Percentiles rank a stretch among this genome's conserved stretches.
These are phyloP conservation scores for Parastagonospora avenae DNA, from an alignment of 2,329 filamentous ascomycete species.

Conservation along the genomic window DNA sequence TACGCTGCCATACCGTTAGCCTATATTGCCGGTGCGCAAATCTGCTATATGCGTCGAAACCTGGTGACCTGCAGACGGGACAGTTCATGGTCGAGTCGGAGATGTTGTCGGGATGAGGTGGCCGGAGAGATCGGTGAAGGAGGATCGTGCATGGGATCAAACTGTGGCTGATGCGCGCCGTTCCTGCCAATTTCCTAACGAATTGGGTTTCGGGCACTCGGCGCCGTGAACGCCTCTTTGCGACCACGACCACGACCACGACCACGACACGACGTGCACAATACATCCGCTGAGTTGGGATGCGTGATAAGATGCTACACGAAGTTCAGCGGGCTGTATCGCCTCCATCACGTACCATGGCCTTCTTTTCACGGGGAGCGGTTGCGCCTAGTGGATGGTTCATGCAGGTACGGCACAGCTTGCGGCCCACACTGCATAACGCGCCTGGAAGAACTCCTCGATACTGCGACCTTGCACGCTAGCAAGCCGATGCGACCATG, in stretches of 20 bases:
- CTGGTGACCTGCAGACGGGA: slow-evolving; percentile 11
- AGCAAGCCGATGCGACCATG: slow-evolving; percentile 13
- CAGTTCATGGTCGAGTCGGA: slow-evolving; percentile 10
- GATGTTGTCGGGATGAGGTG: slow-evolving; percentile 4
- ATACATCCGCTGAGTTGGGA: slow-evolving; percentile 2
- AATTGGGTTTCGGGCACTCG: slow-evolving; percentile 22
- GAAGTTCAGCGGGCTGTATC: not conserved
- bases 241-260: slow-evolving; percentile 4
- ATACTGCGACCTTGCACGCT: slow-evolving; percentile 7
- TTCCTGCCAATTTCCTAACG: slow-evolving; percentile 23
- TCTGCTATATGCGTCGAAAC: slow-evolving; percentile 17
- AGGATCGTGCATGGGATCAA: slow-evolving; percentile 6
- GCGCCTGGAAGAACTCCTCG: slow-evolving; percentile 1
- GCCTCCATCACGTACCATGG: no score
- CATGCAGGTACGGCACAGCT: slow-evolving; percentile 8
- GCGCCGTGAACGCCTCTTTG: slow-evolving; percentile 6
- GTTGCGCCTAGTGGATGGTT: not conserved
- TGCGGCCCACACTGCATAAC: slow-evolving; percentile 2
- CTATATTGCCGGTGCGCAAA: slow-evolving; percentile 20
- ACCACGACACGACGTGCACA: slow-evolving; percentile 3
- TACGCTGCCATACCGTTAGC: slow-evolving; percentile 37
- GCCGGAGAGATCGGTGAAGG: slow-evolving; percentile 11
- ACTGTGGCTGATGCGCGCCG: slow-evolving; percentile 19
- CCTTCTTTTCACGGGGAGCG: not conserved
- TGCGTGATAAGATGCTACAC: slow-evolving; percentile 5